These are phyloP conservation scores for Chrysophaeum taylorii DNA, from an alignment of 352 stramenopile genomes.

Conservation along the genomic window DNA sequence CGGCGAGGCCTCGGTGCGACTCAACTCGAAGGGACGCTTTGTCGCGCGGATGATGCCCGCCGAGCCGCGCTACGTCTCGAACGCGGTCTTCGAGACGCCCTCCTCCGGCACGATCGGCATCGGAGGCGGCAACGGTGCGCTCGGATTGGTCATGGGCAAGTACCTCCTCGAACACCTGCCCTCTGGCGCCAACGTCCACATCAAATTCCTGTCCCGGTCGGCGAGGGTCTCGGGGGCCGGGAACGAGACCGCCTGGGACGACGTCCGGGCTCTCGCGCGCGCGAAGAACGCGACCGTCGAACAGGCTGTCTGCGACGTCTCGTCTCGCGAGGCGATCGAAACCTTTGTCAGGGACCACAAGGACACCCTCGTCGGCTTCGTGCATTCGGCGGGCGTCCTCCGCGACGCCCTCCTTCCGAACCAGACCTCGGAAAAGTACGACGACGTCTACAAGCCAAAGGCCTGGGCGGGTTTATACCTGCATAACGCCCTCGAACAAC, in stretches of 20 bases:
- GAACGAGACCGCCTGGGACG: background rate
- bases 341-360: background rate
- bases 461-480: conserved; percentile 8
- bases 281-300: background rate
- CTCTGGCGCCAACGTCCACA: background rate
- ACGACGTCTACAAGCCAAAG: conserved; percentile 11
- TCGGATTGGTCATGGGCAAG: conserved; percentile 12
- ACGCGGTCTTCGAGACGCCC: background rate
- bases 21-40: background rate
- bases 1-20: conserved; percentile 3
- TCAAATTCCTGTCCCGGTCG: conserved; percentile 2
- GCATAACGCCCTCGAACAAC: background rate
- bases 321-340: background rate
- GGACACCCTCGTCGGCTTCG: background rate
- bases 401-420: background rate
- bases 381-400: conserved; percentile 12
- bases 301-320: conserved; percentile 9
- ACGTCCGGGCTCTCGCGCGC: background rate
- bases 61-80: conserved; percentile 2
- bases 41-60: conserved; percentile 8
- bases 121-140: conserved; percentile 9
- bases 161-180: background rate
- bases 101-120: background rate
- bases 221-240: background rate
- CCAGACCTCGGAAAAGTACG: conserved; percentile 3